phyloP scores from a whole-genome alignment of 306 rosid genomes.

The Dicorynia guianensis region DNA sequence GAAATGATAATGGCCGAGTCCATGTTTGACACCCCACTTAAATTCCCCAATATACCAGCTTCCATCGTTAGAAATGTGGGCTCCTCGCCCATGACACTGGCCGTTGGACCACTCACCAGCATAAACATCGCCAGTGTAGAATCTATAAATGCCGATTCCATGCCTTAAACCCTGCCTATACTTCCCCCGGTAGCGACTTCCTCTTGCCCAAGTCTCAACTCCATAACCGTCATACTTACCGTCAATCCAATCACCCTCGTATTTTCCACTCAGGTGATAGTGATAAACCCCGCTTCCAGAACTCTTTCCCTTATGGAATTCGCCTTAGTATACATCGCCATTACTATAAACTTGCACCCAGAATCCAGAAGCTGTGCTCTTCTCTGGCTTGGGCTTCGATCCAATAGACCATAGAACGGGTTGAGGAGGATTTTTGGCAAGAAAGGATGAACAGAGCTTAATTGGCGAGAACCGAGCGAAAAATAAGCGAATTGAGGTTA shows the following conservation, averaged over 20 bases:
- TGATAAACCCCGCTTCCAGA: slow-evolving; percentile 94
- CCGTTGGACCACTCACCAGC: slow-evolving; percentile 94
- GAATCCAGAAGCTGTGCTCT: slow-evolving; percentile 64
- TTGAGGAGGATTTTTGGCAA: slow-evolving; percentile 45
- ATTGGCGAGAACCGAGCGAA: slow-evolving; percentile 57
- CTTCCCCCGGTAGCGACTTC: slow-evolving; percentile 85
- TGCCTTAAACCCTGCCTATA: slow-evolving; percentile 87
- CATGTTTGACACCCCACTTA: slow-evolving; percentile 96
- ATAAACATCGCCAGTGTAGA: slow-evolving; percentile 81
- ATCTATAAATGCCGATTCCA: slow-evolving; percentile 85
- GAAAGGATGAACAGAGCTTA: slow-evolving; percentile 53
- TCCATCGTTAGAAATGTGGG: slow-evolving; percentile 84
- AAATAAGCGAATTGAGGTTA: slow-evolving; percentile 65
- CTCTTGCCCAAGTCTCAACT: slow-evolving; percentile 96
- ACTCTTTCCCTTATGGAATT: slow-evolving; percentile 83
- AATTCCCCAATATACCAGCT: slow-evolving; percentile 88
- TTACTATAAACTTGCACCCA: slow-evolving; percentile 82
- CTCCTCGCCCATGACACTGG: slow-evolving; percentile 94
- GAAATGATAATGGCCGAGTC: slow-evolving; percentile 92
- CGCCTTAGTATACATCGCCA: slow-evolving; percentile 93
- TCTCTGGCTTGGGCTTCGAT: slow-evolving; percentile 61
- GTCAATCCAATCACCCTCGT: slow-evolving; percentile 95
- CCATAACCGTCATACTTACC: slow-evolving; percentile 92
- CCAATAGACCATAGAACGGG: slow-evolving; percentile 95
- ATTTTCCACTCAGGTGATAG: slow-evolving; percentile 82